Evolutionary conservation across 768 basidiomycete genomes (phyloP).

Genomic region (Psilocybe tampanensis): DNA sequence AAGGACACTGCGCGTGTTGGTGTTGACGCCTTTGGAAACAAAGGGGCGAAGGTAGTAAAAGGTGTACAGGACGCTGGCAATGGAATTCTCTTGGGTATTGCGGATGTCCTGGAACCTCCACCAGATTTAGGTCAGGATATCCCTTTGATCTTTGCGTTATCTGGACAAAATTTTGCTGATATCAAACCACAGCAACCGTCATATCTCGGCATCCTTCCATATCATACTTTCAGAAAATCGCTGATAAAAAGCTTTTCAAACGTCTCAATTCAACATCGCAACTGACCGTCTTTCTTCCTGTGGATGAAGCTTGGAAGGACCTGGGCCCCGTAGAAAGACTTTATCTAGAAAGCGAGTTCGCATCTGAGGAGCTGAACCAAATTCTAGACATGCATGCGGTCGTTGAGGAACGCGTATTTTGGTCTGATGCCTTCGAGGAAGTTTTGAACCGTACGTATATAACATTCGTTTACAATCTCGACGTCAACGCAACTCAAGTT

Average conservation of each 20-base stretch:
- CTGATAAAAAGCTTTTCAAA: constrained; percentile 58
- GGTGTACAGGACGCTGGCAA: constrained; percentile 62
- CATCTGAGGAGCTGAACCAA: constrained; percentile 73
- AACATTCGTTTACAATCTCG: neutral
- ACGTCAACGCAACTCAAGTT: constrained; percentile 5
- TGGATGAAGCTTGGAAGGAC: constrained; percentile 80
- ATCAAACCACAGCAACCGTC: constrained; percentile 51
- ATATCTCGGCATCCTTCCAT: constrained; percentile 60
- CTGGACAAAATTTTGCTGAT: neutral
- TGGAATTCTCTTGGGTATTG: constrained; percentile 77
- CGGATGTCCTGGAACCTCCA: constrained; percentile 75
- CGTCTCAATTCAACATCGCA: constrained; percentile 68
- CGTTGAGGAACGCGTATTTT: constrained; percentile 56
- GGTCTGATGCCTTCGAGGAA: constrained; percentile 63
- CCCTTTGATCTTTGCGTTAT: constrained; percentile 3
- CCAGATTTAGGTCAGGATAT: constrained; percentile 63
- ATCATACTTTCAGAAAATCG: constrained; percentile 74
- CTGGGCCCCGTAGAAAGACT: constrained; percentile 78
- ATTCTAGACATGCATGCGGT: constrained; percentile 84
- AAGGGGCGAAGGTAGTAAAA: constrained; percentile 69
- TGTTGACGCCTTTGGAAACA: constrained; percentile 79
- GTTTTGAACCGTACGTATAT: constrained; percentile 53
- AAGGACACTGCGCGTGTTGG: constrained; percentile 59
- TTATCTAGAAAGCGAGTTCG: constrained; percentile 89
- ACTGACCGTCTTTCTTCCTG: constrained; percentile 88